Evolutionary conservation across 352 stramenopile genomes (phyloP).

Genomic region (Globisporangium abappressorium): DNA sequence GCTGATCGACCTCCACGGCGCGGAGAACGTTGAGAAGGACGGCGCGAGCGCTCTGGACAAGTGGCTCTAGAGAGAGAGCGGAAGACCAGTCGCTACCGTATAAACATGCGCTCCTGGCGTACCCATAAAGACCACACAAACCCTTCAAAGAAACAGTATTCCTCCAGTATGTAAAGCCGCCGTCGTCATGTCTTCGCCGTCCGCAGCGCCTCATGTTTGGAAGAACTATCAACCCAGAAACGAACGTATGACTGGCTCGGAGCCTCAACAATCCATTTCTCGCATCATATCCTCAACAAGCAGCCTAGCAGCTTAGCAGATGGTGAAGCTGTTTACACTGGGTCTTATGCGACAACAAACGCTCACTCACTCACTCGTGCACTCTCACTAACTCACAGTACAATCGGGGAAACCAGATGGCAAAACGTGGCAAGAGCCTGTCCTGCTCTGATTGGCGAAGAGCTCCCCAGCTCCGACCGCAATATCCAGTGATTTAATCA

Average conservation of each 20-base stretch:
- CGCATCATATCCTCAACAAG: neutral
- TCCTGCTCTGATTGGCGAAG: constrained; percentile 6
- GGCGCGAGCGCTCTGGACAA: constrained; percentile 38
- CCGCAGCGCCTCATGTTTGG: neutral
- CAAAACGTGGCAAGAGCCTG: neutral
- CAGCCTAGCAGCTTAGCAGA: neutral
- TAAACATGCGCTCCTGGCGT: neutral
- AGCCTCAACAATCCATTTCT: neutral
- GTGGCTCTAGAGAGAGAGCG: constrained; percentile 30
- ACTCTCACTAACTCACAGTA: neutral
- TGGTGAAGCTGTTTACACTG: neutral
- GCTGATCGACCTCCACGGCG: constrained; percentile 66
- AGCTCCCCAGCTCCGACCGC: neutral
- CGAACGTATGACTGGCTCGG: neutral
- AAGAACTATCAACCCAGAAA: neutral
- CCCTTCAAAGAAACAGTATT: neutral
- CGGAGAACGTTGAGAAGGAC: constrained; percentile 54
- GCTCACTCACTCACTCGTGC: neutral
- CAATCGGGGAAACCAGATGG: constrained; percentile 1
- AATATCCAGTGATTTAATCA: neutral
- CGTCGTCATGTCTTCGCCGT: neutral
- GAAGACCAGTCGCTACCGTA: neutral
- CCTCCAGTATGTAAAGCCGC: neutral
- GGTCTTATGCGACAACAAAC: neutral
- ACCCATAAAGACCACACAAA: neutral